Conservation (phyloP, 2,329 filamentous ascomycete species). For the Calonectria pteridis region DNA sequence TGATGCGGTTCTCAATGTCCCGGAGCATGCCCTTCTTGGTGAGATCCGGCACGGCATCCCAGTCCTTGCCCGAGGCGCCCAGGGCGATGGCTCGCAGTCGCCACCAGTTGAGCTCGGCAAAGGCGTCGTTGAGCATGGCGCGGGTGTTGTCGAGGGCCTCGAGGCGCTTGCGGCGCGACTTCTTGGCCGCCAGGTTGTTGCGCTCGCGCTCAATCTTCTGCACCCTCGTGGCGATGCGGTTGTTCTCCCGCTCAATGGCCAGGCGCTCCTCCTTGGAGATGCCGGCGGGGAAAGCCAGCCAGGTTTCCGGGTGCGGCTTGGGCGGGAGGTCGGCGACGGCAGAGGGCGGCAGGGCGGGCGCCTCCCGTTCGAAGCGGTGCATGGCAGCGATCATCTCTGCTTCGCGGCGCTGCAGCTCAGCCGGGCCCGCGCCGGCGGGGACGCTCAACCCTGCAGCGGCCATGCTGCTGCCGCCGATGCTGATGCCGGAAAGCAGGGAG, state of each 20-base stretch:
- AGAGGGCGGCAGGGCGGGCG: constrained; percentile 46
- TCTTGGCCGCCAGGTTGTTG: constrained; percentile 55
- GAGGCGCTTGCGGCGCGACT: constrained; percentile 48
- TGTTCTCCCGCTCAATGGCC: constrained; percentile 39
- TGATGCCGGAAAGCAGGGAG: not conserved
- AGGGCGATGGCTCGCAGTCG: constrained; percentile 42
- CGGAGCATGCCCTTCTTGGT: constrained; percentile 39
- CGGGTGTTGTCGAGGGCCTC: constrained; percentile 43
- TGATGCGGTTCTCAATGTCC: constrained; percentile 34
- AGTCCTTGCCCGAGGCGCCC: constrained; percentile 39
- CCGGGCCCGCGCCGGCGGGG: constrained; percentile 23
- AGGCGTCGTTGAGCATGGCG: constrained; percentile 38
- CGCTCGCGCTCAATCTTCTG: constrained; percentile 46
- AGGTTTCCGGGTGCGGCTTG: constrained; percentile 41
- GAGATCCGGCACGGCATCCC: constrained; percentile 28
- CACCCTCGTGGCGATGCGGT: constrained; percentile 42
- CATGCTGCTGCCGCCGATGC: constrained; percentile 1
- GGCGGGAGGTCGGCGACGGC: constrained; percentile 42
- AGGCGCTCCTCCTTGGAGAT: constrained; percentile 25
- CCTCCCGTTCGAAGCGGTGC: constrained; percentile 33
- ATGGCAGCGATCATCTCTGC: constrained; percentile 36
- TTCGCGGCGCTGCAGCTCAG: constrained; percentile 37
- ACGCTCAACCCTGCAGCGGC: constrained; percentile 37
- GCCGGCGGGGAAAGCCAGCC: constrained; percentile 33
- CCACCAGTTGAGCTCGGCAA: constrained; percentile 46